Percentiles rank a stretch among this genome's conserved stretches.
Conservation (phyloP, 176 grass and related monocot genomes). For the Oryza officinalis region DNA sequence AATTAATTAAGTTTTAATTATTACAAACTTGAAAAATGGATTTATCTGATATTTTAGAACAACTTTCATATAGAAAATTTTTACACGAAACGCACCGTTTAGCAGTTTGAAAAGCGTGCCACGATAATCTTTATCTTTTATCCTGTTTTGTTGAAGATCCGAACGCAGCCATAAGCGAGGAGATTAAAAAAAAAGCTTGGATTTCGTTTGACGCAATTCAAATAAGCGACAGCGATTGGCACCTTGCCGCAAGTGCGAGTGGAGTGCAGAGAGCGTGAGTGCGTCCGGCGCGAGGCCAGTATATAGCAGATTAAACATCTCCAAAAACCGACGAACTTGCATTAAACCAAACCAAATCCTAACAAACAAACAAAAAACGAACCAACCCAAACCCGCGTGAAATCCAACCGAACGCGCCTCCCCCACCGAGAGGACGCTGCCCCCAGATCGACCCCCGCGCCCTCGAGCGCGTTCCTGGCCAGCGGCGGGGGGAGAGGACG, state of each 20-base stretch:
- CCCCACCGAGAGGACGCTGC: no score
- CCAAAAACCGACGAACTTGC: not conserved
- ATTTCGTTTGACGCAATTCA: slow-evolving; percentile 8
- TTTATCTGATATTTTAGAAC: no score
- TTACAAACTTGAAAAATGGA: no score
- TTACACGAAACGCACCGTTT: no score
- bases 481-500: not conserved
- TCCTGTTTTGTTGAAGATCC: no score
- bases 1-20: no score
- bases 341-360: slow-evolving; percentile 11
- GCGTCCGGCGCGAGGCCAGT: slow-evolving; percentile 38
- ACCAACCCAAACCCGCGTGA: not conserved
- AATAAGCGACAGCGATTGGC: slow-evolving; percentile 32
- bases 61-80: no score
- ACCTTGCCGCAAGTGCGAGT: not conserved
- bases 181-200: not conserved
- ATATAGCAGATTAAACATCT: slow-evolving; percentile 22
- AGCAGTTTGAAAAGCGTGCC: no score
- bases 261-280: slow-evolving; percentile 24
- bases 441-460: slow-evolving; percentile 27
- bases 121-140: no score
- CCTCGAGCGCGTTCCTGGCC: not conserved
- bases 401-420: not conserved
- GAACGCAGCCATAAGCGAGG: no score
- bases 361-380: slow-evolving; percentile 9